A percentile compares a stretch with the other conserved stretches of the same genome.
phyloP scores from a whole-genome alignment of 805 yeast genomes.

The Wickerhamomyces alni region DNA sequence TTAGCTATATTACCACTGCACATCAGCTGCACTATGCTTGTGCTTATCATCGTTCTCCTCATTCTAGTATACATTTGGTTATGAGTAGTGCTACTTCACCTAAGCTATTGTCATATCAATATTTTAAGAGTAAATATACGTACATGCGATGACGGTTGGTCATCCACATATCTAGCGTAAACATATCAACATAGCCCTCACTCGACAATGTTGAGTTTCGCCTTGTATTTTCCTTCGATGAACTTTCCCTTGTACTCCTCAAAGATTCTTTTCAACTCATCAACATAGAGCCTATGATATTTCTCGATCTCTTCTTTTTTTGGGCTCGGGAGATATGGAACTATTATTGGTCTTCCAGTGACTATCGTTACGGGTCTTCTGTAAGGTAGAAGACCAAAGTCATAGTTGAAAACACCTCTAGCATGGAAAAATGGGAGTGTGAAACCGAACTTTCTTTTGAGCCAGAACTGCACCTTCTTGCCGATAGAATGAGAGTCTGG shows the following conservation, averaged over 20 bases:
- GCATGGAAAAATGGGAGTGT: conserved; percentile 91
- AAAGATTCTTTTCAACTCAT: conserved; percentile 56
- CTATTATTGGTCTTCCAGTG: conserved; percentile 59
- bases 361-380: conserved; percentile 76
- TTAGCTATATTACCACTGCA: no score
- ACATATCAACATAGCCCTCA: conserved; percentile 4
- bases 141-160: no score
- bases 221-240: conserved; percentile 12
- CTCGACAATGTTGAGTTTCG: conserved; percentile 18
- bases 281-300: conserved; percentile 67
- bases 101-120: no score
- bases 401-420: conserved; percentile 87
- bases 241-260: conserved; percentile 57
- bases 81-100: no score
- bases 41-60: no score
- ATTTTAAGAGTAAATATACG: no score
- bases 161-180: no score
- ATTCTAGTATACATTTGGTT: no score
- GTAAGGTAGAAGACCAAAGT: conserved; percentile 85
- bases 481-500: conserved; percentile 39
- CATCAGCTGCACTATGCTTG: no score
- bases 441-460: conserved; percentile 70
- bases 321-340: conserved; percentile 44
- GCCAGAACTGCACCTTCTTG: conserved; percentile 58
- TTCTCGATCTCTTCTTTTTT: conserved; percentile 49